Percentiles rank a stretch among this genome's conserved stretches.
phyloP scores from a whole-genome alignment of 805 yeast species.

The Cyberlindnera lachancei region DNA sequence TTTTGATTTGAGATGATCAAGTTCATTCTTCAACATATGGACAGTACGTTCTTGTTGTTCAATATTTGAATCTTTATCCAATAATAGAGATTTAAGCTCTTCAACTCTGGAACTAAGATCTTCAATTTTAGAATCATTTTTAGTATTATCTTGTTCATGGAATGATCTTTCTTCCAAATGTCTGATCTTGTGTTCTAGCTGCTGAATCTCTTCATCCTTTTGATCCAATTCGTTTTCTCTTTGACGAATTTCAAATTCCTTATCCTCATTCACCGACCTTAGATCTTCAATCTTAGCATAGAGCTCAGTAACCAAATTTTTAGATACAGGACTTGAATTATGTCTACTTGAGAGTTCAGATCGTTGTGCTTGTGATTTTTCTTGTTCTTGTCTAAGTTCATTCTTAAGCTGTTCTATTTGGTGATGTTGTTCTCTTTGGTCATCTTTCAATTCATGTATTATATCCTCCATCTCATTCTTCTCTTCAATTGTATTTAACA shows the following conservation, averaged over 20 bases:
- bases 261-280: constrained; percentile 9
- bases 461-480: neutral
- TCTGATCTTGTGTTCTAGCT: constrained; percentile 11
- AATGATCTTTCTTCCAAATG: constrained; percentile 10
- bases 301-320: constrained; percentile 9
- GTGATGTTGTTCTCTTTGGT: neutral
- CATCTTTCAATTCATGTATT: neutral
- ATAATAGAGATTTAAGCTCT: constrained; percentile 9
- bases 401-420: neutral
- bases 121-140: constrained; percentile 9
- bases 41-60: constrained; percentile 9
- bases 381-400: constrained; percentile 1
- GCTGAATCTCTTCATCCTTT: constrained; percentile 12
- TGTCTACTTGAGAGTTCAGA: constrained; percentile 1
- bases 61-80: constrained; percentile 10
- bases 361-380: no score
- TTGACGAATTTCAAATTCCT: constrained; percentile 13
- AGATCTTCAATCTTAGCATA: constrained; percentile 15
- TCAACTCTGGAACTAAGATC: no score
- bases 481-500: neutral
- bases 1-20: constrained; percentile 1
- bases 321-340: constrained; percentile 9
- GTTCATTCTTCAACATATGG: constrained; percentile 1
- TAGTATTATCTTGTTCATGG: constrained; percentile 4
- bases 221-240: constrained; percentile 17